Evolutionary conservation across 441 rosid species (phyloP).

Genomic region (Biscutella laevigata): DNA sequence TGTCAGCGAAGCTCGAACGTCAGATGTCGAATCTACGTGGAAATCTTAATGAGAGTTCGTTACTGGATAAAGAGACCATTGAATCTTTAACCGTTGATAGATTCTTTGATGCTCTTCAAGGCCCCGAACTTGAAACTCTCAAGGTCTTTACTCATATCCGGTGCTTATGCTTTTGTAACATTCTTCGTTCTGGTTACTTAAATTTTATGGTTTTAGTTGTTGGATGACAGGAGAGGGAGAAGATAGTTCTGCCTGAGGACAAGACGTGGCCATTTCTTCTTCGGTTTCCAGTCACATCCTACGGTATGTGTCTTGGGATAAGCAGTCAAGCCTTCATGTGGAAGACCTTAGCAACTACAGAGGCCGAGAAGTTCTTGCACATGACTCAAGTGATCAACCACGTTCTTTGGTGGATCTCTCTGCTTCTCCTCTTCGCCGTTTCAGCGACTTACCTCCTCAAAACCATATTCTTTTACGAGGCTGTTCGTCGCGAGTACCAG

Average conservation of each 20-base stretch:
- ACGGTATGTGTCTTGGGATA: constrained; percentile 82
- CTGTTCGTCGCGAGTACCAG: constrained; percentile 71
- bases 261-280: constrained; percentile 82
- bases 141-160: constrained; percentile 30
- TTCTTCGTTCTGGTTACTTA: background rate
- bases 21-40: constrained; percentile 54
- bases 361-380: constrained; percentile 58
- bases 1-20: constrained; percentile 76
- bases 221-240: constrained; percentile 48
- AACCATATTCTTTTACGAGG: constrained; percentile 61
- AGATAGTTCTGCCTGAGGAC: constrained; percentile 65
- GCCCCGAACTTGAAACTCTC: constrained; percentile 77
- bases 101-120: constrained; percentile 73
- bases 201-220: background rate
- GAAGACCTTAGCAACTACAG: constrained; percentile 59
- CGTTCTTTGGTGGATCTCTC: constrained; percentile 58
- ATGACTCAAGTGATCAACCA: constrained; percentile 36
- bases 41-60: constrained; percentile 27
- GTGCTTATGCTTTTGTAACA: background rate
- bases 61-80: constrained; percentile 28
- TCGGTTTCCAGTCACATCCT: constrained; percentile 61
- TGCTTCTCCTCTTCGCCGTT: constrained; percentile 37
- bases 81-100: constrained; percentile 57
- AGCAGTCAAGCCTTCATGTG: constrained; percentile 88
- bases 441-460: constrained; percentile 48